phyloP scores from a whole-genome alignment of 352 stramenopile genomes.

The Globisporangium acanthophoron region DNA sequence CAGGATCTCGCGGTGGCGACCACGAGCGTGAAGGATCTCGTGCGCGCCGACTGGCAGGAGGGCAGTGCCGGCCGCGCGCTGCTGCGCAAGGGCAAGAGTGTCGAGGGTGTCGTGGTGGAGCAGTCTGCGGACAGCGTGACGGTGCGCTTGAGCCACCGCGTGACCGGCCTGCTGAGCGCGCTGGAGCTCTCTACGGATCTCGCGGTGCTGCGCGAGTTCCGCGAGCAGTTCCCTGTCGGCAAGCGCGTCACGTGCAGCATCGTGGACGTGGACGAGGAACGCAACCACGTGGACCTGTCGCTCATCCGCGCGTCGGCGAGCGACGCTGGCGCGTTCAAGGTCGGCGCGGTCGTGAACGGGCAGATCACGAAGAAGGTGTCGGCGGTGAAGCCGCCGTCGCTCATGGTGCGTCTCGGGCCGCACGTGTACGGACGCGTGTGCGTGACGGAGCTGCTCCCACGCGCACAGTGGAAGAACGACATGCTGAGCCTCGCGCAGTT shows the following conservation, averaged over 20 bases:
- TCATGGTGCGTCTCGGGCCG: slow-evolving; percentile 82
- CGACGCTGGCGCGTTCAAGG: slow-evolving; percentile 19
- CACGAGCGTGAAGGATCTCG: slow-evolving; percentile 31
- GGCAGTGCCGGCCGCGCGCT: slow-evolving; percentile 60
- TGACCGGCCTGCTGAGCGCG: slow-evolving; percentile 55
- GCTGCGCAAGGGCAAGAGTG: slow-evolving; percentile 43
- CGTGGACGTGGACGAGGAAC: slow-evolving; percentile 60
- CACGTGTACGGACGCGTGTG: slow-evolving; percentile 79
- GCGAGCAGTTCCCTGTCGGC: slow-evolving; percentile 67
- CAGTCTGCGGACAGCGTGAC: slow-evolving; percentile 47
- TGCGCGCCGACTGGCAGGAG: slow-evolving; percentile 77
- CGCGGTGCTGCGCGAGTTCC: slow-evolving; percentile 48
- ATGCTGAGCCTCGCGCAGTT: slow-evolving; percentile 72
- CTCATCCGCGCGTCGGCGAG: slow-evolving; percentile 39
- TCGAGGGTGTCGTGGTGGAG: slow-evolving; percentile 71
- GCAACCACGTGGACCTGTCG: slow-evolving; percentile 72
- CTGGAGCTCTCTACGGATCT: slow-evolving; percentile 69
- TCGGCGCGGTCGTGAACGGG: slow-evolving; percentile 57
- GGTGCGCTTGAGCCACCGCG: slow-evolving; percentile 68
- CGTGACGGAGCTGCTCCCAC: slow-evolving; percentile 65
- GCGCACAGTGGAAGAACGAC: slow-evolving; percentile 52
- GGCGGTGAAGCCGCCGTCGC: slow-evolving; percentile 63
- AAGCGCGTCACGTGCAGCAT: slow-evolving; percentile 68
- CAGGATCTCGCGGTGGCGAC: slow-evolving; percentile 33
- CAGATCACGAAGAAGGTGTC: slow-evolving; percentile 70